phyloP scores from a whole-genome alignment of 225 moss, liverwort and hornwort species.

The Physcomitrellopsis africana region DNA sequence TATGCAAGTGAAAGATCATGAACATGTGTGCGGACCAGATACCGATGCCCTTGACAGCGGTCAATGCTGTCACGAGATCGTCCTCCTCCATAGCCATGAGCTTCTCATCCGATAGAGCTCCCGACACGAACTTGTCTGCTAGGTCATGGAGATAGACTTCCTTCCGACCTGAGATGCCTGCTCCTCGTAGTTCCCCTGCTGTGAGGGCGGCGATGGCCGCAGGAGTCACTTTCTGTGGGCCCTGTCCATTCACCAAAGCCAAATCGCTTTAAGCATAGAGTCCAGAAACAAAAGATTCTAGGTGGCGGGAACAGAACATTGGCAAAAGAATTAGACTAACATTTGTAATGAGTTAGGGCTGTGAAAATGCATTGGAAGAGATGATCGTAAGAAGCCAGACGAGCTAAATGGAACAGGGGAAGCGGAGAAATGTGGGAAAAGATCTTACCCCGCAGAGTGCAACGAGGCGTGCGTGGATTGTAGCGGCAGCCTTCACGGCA shows the following conservation, averaged over 20 bases:
- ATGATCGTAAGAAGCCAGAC: not conserved
- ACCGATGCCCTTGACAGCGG: constrained; percentile 72
- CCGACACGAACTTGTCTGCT: constrained; percentile 61
- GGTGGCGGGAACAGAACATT: too few relatives aligned
- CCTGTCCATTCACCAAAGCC: constrained; percentile 12
- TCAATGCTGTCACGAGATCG: constrained; percentile 60
- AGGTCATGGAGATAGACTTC: constrained; percentile 67
- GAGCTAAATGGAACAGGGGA: not conserved
- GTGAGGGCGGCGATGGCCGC: constrained; percentile 45
- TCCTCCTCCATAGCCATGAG: constrained; percentile 60
- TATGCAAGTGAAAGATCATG: constrained; percentile 76
- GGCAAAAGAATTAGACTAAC: too few relatives aligned
- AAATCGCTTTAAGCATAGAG: not conserved
- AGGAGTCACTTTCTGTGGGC: constrained; percentile 52
- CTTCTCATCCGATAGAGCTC: constrained; percentile 55
- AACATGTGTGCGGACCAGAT: constrained; percentile 89
- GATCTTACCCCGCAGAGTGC: constrained; percentile 60
- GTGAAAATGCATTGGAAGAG: not conserved
- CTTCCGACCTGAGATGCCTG: constrained; percentile 68
- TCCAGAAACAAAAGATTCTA: not conserved
- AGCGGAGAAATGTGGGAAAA: not conserved
- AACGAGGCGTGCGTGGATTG: constrained; percentile 63
- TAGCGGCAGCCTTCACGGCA: constrained; percentile 65
- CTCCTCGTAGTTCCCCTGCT: constrained; percentile 48
- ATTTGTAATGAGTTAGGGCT: too few relatives aligned